Percentiles rank a stretch among this genome's conserved stretches.
Conservation (phyloP, 306 rosid genomes). For the Trichosanthes cucumerina region DNA sequence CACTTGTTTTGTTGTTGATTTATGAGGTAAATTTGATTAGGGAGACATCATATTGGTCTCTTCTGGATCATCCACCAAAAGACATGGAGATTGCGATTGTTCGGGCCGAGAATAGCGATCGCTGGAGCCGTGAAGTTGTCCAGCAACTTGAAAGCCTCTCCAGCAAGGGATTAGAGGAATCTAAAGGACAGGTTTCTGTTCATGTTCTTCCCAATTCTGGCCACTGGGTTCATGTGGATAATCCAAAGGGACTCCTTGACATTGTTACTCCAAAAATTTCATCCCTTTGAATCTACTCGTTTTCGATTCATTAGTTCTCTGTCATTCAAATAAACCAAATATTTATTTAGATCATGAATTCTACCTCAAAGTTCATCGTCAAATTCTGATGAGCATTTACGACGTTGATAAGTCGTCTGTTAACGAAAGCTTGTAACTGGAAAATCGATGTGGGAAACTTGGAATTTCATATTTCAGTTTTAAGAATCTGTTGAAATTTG, state of each 20-base stretch:
- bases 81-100: conserved; percentile 52
- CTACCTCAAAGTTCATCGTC: background rate
- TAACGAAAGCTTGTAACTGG: background rate
- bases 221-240: conserved; percentile 96
- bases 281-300: conserved; percentile 21
- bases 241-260: conserved; percentile 78
- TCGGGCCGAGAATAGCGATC: conserved; percentile 81
- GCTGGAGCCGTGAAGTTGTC: conserved; percentile 54
- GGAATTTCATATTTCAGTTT: background rate
- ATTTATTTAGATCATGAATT: background rate
- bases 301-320: background rate
- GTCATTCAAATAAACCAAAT: background rate
- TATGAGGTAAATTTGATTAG: conserved; percentile 25
- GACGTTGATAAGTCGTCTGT: background rate
- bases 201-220: conserved; percentile 74
- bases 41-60: conserved; percentile 64
- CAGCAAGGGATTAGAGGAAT: conserved; percentile 25
- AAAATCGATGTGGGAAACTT: background rate
- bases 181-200: conserved; percentile 46
- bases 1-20: background rate
- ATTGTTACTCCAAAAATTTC: conserved; percentile 60
- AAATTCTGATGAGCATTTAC: background rate
- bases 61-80: conserved; percentile 71
- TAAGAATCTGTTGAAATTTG: background rate
- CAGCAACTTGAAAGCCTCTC: conserved; percentile 47